These are phyloP conservation scores for Dipteronia sinensis DNA, from an alignment of 345 rosid species.

Conservation along the genomic window DNA sequence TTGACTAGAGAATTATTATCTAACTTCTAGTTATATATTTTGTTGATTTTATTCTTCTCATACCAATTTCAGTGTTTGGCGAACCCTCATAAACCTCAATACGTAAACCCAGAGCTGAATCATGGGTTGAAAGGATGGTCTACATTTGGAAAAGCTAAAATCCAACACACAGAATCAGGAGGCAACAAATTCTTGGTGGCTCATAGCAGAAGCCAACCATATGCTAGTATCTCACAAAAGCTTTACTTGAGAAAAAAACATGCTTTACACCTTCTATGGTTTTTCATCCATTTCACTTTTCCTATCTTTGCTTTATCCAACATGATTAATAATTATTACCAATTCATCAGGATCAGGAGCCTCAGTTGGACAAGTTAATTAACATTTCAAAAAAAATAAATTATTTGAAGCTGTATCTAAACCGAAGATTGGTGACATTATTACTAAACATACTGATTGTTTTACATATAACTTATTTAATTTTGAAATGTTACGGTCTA, in stretches of 20 bases:
- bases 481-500: no score
- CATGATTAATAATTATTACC: no score
- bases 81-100: constrained; percentile 61
- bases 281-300: background rate
- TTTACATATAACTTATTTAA: no score
- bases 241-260: constrained; percentile 41
- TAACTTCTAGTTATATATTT: background rate
- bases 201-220: constrained; percentile 38
- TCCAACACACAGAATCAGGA: constrained; percentile 37
- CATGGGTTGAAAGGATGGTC: constrained; percentile 62
- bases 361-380: no score
- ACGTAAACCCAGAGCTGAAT: constrained; percentile 60
- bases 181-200: constrained; percentile 66
- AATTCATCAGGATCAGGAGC: no score
- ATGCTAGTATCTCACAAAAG: constrained; percentile 56
- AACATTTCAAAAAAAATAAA: no score
- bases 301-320: no score
- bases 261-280: constrained; percentile 73
- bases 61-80: constrained; percentile 49
- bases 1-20: no score
- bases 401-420: no score
- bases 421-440: background rate
- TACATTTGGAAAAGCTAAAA: constrained; percentile 45
- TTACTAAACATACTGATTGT: background rate
- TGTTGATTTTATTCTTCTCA: background rate